A percentile compares a stretch with the other conserved stretches of the same genome.
phyloP scores from a whole-genome alignment of 441 rosid species.

The Pelargonium citronellum region DNA sequence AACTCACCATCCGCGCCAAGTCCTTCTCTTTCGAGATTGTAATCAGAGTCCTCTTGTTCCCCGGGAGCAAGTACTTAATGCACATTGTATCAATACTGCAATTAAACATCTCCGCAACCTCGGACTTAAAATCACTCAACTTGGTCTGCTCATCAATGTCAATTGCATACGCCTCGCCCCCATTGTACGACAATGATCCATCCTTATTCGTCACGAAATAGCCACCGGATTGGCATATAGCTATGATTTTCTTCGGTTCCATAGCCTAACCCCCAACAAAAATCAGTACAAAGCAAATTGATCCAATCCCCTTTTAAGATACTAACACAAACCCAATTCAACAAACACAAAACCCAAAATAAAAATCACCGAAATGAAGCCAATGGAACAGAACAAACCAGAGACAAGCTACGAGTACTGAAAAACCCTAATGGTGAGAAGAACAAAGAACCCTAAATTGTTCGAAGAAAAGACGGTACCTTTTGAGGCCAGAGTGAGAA shows the following conservation, averaged over 20 bases:
- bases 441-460: not conserved
- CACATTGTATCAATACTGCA: slow-evolving; percentile 35
- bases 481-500: not conserved
- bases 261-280: slow-evolving; percentile 34
- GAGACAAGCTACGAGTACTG: not conserved
- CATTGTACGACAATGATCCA: slow-evolving; percentile 55
- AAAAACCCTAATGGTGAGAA: not conserved
- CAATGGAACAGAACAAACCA: too few relatives aligned
- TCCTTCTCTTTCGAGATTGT: slow-evolving; percentile 80
- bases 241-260: slow-evolving; percentile 69
- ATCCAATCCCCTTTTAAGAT: not conserved
- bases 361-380: not conserved
- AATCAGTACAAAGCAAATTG: not conserved
- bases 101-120: slow-evolving; percentile 62
- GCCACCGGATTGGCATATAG: slow-evolving; percentile 85
- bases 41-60: slow-evolving; percentile 64
- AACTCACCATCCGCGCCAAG: slow-evolving; percentile 67
- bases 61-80: slow-evolving; percentile 65
- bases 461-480: not conserved
- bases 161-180: slow-evolving; percentile 78
- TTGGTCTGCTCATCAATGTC: slow-evolving; percentile 54
- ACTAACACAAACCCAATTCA: not conserved
- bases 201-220: slow-evolving; percentile 61
- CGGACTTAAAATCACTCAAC: slow-evolving; percentile 51
- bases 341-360: not conserved